These are phyloP conservation scores for Phaeoacremonium minimum DNA, from an alignment of 2,329 filamentous ascomycete species.

Conservation along the genomic window DNA sequence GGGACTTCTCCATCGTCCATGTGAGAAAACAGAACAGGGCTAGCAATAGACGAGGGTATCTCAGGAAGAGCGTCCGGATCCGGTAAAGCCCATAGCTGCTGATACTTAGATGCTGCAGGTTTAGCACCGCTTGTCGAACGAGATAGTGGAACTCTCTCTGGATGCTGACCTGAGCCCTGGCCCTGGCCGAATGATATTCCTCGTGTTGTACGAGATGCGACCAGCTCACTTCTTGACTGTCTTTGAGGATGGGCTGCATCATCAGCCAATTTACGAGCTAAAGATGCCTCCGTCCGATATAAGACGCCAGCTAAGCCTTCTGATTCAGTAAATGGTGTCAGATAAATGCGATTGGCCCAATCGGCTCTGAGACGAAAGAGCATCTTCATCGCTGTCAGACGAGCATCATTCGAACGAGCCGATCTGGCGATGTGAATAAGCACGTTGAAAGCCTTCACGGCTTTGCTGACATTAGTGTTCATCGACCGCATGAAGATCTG, in stretches of 20 bases:
- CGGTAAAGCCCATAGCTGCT: conserved; percentile 54
- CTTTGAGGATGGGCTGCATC: conserved; percentile 43
- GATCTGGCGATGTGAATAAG: conserved; percentile 61
- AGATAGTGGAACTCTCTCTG: conserved; percentile 34
- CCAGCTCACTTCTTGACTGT: conserved; percentile 38
- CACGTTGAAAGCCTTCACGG: conserved; percentile 55
- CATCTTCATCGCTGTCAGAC: conserved; percentile 70
- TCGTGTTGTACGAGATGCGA: conserved; percentile 37
- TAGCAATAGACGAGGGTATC: conserved; percentile 37
- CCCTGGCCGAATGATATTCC: conserved; percentile 48
- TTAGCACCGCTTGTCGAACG: conserved; percentile 38
- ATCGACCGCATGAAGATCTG: conserved; percentile 73
- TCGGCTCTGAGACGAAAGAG: conserved; percentile 82
- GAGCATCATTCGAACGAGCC: conserved; percentile 58
- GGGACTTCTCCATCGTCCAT: conserved; percentile 12
- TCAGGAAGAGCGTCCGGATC: conserved; percentile 53
- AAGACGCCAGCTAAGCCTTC: conserved; percentile 69
- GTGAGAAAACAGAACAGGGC: conserved; percentile 45
- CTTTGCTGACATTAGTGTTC: conserved; percentile 61
- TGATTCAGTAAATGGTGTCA: conserved; percentile 67
- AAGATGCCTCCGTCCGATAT: conserved; percentile 56
- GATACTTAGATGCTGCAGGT: conserved; percentile 28
- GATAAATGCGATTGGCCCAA: conserved; percentile 70
- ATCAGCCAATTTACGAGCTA: conserved; percentile 45
- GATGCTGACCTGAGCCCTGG: conserved; percentile 33